Conservation (phyloP, 2,329 filamentous ascomycete genomes). For the Dendryphion nanum region DNA sequence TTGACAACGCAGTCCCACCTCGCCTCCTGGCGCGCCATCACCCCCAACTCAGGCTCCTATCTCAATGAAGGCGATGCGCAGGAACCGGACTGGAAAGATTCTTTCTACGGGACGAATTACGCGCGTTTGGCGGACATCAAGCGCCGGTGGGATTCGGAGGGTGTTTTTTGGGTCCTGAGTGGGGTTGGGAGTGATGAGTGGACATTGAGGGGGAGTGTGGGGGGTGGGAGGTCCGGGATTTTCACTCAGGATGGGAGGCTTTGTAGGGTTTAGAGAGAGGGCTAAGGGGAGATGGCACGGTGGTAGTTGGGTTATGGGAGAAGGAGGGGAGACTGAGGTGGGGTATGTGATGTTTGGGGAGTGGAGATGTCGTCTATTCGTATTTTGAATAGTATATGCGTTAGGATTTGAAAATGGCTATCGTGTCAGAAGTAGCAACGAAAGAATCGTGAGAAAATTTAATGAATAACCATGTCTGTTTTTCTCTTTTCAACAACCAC, state of each 20-base stretch:
- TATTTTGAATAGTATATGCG: too few relatives aligned
- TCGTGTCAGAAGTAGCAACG: too few relatives aligned
- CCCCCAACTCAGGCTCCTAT: constrained; percentile 20
- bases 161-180: constrained; percentile 25
- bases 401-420: too few relatives aligned
- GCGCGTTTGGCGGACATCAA: constrained; percentile 18
- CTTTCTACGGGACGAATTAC: constrained; percentile 27
- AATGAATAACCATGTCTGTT: too few relatives aligned
- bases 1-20: not conserved
- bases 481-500: too few relatives aligned
- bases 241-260: constrained; percentile 24
- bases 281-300: too few relatives aligned
- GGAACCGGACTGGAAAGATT: constrained; percentile 21
- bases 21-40: constrained; percentile 18
- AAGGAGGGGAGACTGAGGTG: too few relatives aligned
- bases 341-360: too few relatives aligned
- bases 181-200: constrained; percentile 24
- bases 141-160: constrained; percentile 20
- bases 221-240: constrained; percentile 12
- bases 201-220: constrained; percentile 17
- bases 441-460: too few relatives aligned
- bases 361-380: too few relatives aligned
- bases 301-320: too few relatives aligned
- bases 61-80: constrained; percentile 30
- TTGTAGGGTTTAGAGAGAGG: constrained; percentile 13